Evolutionary conservation across 345 rosid species (phyloP).

Genomic region (Lepidium sativum): DNA sequence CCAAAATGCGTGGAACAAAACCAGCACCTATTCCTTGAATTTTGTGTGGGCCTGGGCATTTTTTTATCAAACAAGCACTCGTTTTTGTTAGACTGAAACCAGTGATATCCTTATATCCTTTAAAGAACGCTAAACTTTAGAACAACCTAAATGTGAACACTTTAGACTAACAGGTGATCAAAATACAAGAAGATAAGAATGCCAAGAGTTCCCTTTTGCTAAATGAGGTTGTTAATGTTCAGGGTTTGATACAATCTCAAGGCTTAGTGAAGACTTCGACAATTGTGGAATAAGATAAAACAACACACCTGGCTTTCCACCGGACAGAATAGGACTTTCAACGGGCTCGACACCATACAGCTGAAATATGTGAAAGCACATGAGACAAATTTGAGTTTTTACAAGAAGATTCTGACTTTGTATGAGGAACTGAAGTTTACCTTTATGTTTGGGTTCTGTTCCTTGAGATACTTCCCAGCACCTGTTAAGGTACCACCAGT

Average conservation of each 20-base stretch:
- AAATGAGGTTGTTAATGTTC: not conserved
- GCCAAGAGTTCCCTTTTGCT: not conserved
- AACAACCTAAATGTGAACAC: not conserved
- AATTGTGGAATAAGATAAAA: not conserved
- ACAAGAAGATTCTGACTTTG: not conserved
- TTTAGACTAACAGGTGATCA: not conserved
- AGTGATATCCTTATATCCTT: not conserved
- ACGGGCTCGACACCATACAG: slow-evolving; percentile 72
- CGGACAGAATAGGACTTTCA: slow-evolving; percentile 70
- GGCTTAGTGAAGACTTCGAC: not conserved
- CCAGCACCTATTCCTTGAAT: slow-evolving; percentile 97
- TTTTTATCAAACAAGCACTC: not conserved
- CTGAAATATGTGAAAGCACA: slow-evolving; percentile 27
- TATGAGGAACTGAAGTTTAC: slow-evolving; percentile 19
- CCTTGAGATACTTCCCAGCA: slow-evolving; percentile 76
- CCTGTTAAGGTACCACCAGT: slow-evolving; percentile 94
- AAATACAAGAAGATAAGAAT: not conserved
- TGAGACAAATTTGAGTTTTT: not conserved
- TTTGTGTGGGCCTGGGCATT: slow-evolving; percentile 67
- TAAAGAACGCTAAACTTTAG: not conserved
- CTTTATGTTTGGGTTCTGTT: slow-evolving; percentile 62
- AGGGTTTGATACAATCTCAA: not conserved
- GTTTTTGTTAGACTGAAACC: not conserved
- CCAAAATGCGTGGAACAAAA: slow-evolving; percentile 76
- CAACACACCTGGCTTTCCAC: slow-evolving; percentile 79